phyloP scores from a whole-genome alignment of 2,329 filamentous ascomycete species.

The Coleophoma eucalyptorum region DNA sequence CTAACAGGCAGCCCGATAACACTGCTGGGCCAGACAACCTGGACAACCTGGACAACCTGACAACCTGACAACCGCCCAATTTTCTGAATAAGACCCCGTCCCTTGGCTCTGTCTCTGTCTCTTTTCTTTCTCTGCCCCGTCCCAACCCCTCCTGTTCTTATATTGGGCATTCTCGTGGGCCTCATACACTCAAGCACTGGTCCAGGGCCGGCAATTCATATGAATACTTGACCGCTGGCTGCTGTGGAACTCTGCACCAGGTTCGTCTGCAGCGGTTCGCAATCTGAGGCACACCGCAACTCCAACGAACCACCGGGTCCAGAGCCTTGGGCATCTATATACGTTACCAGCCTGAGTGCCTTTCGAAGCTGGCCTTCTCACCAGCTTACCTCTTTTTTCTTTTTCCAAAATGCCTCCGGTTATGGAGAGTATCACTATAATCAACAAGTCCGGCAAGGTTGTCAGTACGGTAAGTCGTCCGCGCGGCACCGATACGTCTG shows the following conservation, averaged over 20 bases:
- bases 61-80: too few relatives aligned
- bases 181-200: too few relatives aligned
- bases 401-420: constrained; percentile 26
- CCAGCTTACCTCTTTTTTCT: background rate
- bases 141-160: too few relatives aligned
- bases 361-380: constrained; percentile 2
- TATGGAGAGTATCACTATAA: constrained; percentile 78
- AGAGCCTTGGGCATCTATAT: background rate
- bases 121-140: too few relatives aligned
- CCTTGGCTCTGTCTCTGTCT: too few relatives aligned
- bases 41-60: too few relatives aligned
- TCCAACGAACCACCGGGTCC: background rate
- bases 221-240: too few relatives aligned
- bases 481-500: constrained; percentile 6
- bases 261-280: background rate
- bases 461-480: constrained; percentile 70
- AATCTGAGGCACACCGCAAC: background rate
- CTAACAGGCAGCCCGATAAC: too few relatives aligned
- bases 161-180: too few relatives aligned
- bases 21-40: too few relatives aligned
- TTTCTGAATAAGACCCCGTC: too few relatives aligned
- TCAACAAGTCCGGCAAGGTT: constrained; percentile 88
- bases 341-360: background rate
- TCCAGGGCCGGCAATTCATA: too few relatives aligned
- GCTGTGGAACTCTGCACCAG: background rate